phyloP scores from a whole-genome alignment of 75 land plant species.

The Picea glauca region DNA sequence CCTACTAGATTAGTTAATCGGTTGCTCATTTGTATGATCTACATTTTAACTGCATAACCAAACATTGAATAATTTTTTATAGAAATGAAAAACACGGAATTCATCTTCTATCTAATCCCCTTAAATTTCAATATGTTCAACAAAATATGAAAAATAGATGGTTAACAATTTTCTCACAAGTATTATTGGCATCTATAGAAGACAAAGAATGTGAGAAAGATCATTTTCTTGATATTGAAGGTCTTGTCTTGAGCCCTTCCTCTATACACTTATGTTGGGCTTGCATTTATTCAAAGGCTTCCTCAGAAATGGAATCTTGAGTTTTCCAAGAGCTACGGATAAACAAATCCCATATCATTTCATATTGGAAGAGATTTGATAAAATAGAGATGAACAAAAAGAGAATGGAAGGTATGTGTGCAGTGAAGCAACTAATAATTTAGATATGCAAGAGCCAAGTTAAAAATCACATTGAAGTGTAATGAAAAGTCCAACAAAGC shows the following conservation, averaged over 20 bases:
- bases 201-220: too few species aligned
- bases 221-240: neutral
- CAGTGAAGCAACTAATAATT: constrained; percentile 7
- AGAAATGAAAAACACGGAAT: neutral
- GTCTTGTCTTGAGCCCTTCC: constrained; percentile 24
- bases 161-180: too few species aligned
- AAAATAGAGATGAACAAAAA: too few species aligned
- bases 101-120: neutral
- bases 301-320: constrained; percentile 63
- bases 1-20: constrained; percentile 14
- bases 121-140: constrained; percentile 16
- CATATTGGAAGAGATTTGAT: too few species aligned
- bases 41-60: neutral
- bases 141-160: constrained; percentile 18
- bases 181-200: too few species aligned
- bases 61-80: neutral
- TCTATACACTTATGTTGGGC: constrained; percentile 30
- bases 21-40: neutral
- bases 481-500: constrained; percentile 11
- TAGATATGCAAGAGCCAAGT: constrained; percentile 4
- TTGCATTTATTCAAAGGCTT: constrained; percentile 39
- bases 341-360: too few species aligned
- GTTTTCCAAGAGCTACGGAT: constrained; percentile 54
- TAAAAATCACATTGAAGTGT: constrained; percentile 13
- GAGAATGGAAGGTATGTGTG: too few species aligned